Evolutionary conservation across 208 protist genomes (phyloP).

Genomic region (Acanthamoeba sp.): DNA sequence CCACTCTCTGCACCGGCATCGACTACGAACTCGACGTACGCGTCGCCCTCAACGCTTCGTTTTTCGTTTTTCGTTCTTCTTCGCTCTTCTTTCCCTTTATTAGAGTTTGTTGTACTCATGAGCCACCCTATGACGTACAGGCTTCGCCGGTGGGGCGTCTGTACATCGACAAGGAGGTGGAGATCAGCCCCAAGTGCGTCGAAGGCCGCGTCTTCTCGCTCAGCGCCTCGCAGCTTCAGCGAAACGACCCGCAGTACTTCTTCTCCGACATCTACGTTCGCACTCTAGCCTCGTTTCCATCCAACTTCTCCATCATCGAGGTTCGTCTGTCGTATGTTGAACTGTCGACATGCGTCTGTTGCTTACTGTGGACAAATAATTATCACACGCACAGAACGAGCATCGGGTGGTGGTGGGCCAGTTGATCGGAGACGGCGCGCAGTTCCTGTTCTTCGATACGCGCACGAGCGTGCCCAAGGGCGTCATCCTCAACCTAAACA

Average conservation of each 20-base stretch:
- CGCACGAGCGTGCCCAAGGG: neutral
- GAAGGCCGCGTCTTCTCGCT: constrained; percentile 18
- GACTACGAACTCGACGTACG: neutral
- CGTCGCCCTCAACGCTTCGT: no score
- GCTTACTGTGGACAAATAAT: no score
- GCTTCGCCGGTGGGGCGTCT: neutral
- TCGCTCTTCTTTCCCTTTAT: neutral
- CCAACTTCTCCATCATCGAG: constrained; percentile 60
- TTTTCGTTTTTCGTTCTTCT: neutral
- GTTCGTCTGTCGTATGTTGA: neutral
- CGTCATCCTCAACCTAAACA: neutral
- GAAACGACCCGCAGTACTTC: constrained; percentile 20
- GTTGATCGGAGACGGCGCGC: constrained; percentile 34
- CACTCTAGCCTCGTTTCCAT: neutral
- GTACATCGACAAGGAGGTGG: constrained; percentile 29
- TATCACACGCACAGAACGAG: constrained; percentile 14
- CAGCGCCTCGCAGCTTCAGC: constrained; percentile 15
- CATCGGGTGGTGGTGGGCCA: constrained; percentile 8
- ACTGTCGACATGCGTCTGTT: neutral
- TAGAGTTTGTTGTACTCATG: neutral
- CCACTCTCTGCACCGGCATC: neutral
- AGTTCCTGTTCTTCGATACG: neutral
- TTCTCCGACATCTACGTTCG: constrained; percentile 53
- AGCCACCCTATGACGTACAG: neutral
- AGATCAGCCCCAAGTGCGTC: neutral